phyloP scores from a whole-genome alignment of 345 rosid species.

The Eutrema heterophyllum region DNA sequence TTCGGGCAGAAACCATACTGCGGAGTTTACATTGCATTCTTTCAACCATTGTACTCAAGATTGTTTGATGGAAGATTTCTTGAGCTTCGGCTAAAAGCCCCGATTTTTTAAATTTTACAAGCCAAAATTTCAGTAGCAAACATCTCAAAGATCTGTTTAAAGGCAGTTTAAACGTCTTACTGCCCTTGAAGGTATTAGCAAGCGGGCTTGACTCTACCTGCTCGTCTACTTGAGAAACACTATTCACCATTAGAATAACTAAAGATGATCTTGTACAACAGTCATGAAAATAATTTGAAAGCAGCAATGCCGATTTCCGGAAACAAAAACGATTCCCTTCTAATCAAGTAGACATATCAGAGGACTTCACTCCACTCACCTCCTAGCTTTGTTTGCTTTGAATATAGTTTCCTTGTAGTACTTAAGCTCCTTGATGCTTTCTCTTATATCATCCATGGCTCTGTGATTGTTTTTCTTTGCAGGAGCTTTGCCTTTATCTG shows the following conservation, averaged over 20 bases:
- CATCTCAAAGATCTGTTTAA: too few relatives aligned
- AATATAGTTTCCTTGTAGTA: constrained; percentile 73
- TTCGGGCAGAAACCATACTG: too few relatives aligned
- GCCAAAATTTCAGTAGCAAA: too few relatives aligned
- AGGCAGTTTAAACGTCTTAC: too few relatives aligned
- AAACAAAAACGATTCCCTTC: not conserved
- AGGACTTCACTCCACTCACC: constrained; percentile 22
- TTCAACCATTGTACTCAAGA: too few relatives aligned
- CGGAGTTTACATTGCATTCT: too few relatives aligned
- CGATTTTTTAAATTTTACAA: too few relatives aligned
- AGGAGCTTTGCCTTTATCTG: constrained; percentile 67
- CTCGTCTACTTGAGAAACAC: not conserved
- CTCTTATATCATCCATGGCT: constrained; percentile 87
- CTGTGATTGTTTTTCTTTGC: constrained; percentile 64
- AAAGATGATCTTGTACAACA: not conserved
- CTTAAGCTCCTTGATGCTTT: constrained; percentile 73
- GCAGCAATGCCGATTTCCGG: not conserved
- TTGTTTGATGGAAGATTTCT: too few relatives aligned
- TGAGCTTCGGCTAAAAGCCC: too few relatives aligned
- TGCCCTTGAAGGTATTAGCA: too few relatives aligned
- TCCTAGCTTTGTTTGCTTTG: constrained; percentile 39
- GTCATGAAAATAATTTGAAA: not conserved
- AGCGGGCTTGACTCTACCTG: too few relatives aligned
- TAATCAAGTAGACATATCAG: not conserved
- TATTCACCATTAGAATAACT: not conserved